Base-by-base conservation (phyloP, 2,329 filamentous ascomycete species). In the Fusarium devonianum region DNA sequence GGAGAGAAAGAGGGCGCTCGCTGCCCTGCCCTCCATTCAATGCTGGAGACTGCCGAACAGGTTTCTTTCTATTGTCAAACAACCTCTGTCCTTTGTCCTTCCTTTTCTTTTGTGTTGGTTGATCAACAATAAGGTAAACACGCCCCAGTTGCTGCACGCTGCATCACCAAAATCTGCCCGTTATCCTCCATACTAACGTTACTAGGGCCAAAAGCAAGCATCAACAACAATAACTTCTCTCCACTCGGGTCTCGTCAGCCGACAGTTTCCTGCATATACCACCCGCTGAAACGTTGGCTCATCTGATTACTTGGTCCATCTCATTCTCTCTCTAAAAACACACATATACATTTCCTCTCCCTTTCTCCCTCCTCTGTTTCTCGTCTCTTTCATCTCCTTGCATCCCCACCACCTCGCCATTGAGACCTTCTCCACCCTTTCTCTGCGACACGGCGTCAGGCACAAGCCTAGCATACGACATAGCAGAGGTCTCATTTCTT, bases 191-290 rank as follows among this genome's bases (percentile, higher is more conserved):
- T 19, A 36, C 32, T 47, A n/a, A n/a, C n/a, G n/a, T n/a, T n/a
- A n/a, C n/a, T n/a, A n/a, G n/a, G 37, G 23, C 47, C 35, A 35
- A 39, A 19, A 46, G 43, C 32, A 56, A 33, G 25, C 40, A 53
- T 39, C 46, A 47, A 32, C 54, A 48, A 43, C 46, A 48, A 50
- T 45, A 55, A 33, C 45, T 41, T 40, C 45, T 45, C 40, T 58
- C 58, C 39, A 59, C 51, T 46, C 45, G 37, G 36, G 43, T 17
- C 39, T 35, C 11, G 11, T 50, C 41, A 46, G 37, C 40, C 51
- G 38, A 29, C 33, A 23, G 34, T 42, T 22, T 50, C 36, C 32
- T 53, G 48, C 48, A 60, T 54, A 60, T 32, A 12, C 28, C 13
- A 40, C 30, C 21, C n/a, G 21, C 11, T 38, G 22, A 13, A 13